These are phyloP conservation scores for Barnettozyma sp. DNA, from an alignment of 805 yeast species.

Conservation along the genomic window DNA sequence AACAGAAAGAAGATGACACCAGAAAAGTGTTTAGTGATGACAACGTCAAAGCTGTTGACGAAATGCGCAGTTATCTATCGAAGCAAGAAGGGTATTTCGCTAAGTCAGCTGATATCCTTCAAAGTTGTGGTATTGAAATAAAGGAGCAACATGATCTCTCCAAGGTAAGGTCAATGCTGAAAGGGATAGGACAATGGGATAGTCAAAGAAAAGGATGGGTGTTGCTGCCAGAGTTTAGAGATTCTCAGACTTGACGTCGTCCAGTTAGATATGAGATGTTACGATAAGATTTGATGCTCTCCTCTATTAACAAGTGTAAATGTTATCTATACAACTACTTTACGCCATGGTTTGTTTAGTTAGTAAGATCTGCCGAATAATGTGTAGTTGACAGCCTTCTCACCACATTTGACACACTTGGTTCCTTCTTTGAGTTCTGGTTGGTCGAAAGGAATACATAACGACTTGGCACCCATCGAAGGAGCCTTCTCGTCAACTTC, in stretches of 20 bases:
- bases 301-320: too few species aligned
- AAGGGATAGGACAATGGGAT: conserved; percentile 65
- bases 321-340: too few species aligned
- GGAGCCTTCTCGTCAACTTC: conserved; percentile 96
- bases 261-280: too few species aligned
- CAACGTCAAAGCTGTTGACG: conserved; percentile 25
- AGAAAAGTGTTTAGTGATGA: conserved; percentile 5
- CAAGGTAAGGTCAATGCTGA: conserved; percentile 59
- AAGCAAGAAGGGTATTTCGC: conserved; percentile 34
- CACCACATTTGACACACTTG: conserved; percentile 82
- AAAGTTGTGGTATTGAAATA: conserved; percentile 32
- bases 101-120: conserved; percentile 42
- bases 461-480: conserved; percentile 97
- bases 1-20: conserved; percentile 26
- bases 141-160: conserved; percentile 48
- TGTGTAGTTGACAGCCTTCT: conserved; percentile 72
- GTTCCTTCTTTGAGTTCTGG: conserved; percentile 74
- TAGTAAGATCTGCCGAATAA: conserved; percentile 98
- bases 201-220: conserved; percentile 54
- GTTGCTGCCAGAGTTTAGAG: conserved; percentile 46
- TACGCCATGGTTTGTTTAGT: too few species aligned
- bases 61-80: conserved; percentile 35
- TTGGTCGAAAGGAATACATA: conserved; percentile 94
- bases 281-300: too few species aligned
- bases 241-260: too few species aligned